These are phyloP conservation scores for Talaromyces sp. DNA, from an alignment of 2,329 filamentous ascomycete species.

Conservation along the genomic window DNA sequence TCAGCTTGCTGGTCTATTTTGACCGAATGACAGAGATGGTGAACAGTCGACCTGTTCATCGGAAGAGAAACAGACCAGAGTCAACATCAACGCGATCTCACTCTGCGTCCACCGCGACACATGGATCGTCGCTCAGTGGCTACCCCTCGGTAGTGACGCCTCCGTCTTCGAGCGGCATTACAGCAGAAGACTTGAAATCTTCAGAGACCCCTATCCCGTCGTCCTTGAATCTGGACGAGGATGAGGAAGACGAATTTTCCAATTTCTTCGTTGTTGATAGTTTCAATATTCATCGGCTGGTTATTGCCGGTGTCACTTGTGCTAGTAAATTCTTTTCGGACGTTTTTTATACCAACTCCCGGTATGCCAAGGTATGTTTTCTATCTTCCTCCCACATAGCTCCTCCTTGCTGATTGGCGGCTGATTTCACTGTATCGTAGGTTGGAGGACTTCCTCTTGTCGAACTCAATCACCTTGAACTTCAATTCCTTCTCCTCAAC, in stretches of 20 bases:
- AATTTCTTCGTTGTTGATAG: slow-evolving; percentile 94
- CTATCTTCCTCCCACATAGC: slow-evolving; percentile 6
- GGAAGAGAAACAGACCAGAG: slow-evolving; percentile 50
- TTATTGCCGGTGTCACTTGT: slow-evolving; percentile 95
- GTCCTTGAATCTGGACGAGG: slow-evolving; percentile 34
- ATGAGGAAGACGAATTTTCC: slow-evolving; percentile 54
- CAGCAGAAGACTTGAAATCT: slow-evolving; percentile 33
- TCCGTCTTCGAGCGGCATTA: slow-evolving; percentile 33
- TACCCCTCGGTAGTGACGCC: slow-evolving; percentile 35
- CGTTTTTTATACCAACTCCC: slow-evolving; percentile 97
- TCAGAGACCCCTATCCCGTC: slow-evolving; percentile 33
- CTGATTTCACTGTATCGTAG: slow-evolving; percentile 45
- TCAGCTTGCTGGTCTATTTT: slow-evolving; percentile 94
- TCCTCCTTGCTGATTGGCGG: not conserved
- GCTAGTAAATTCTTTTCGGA: slow-evolving; percentile 99
- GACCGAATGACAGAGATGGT: slow-evolving; percentile 98
- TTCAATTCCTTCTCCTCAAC: slow-evolving; percentile 93
- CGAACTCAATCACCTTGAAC: slow-evolving; percentile 91
- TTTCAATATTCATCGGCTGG: slow-evolving; percentile 95
- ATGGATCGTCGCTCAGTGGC: slow-evolving; percentile 21
- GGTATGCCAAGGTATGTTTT: slow-evolving; percentile 87
- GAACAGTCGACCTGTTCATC: slow-evolving; percentile 65
- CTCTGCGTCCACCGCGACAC: slow-evolving; percentile 17
- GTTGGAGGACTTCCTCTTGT: slow-evolving; percentile 88
- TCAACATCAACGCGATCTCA: slow-evolving; percentile 21